Conservation (phyloP, 495 filamentous ascomycete species). For the Trichocladium uniseriatum region DNA sequence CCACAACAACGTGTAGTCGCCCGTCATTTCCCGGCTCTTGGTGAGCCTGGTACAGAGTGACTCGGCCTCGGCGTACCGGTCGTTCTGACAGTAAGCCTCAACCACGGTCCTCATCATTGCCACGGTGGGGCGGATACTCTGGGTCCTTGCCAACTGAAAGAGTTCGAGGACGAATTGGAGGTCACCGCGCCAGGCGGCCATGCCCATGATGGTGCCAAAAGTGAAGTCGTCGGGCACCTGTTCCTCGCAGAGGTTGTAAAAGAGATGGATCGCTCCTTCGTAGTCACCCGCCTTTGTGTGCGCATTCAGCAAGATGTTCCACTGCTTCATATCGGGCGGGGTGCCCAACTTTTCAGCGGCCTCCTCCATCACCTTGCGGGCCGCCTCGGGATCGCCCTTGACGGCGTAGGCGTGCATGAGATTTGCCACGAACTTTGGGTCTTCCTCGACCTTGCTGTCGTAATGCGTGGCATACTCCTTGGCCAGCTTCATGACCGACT, state of each 20-base stretch:
- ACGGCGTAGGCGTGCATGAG: constrained; percentile 59
- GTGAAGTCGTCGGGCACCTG: constrained; percentile 49
- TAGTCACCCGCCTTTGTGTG: constrained; percentile 56
- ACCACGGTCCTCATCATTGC: constrained; percentile 58
- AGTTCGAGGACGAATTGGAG: constrained; percentile 55
- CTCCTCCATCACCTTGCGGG: constrained; percentile 49
- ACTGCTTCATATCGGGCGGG: constrained; percentile 44
- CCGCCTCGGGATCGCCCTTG: constrained; percentile 49
- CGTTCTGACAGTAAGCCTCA: constrained; percentile 58
- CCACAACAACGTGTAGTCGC: constrained; percentile 55
- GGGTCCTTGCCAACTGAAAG: constrained; percentile 44
- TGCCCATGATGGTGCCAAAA: constrained; percentile 60
- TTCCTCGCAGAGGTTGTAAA: constrained; percentile 45
- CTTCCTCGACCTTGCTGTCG: constrained; percentile 28
- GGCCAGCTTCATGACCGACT: constrained; percentile 46
- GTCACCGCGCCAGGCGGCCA: constrained; percentile 67
- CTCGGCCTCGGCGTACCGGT: constrained; percentile 51
- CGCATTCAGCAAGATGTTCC: constrained; percentile 73
- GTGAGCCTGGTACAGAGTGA: constrained; percentile 37
- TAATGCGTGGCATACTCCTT: constrained; percentile 34
- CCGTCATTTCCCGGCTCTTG: constrained; percentile 32
- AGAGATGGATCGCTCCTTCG: constrained; percentile 49
- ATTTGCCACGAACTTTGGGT: constrained; percentile 30
- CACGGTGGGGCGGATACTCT: constrained; percentile 29
- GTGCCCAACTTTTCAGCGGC: constrained; percentile 46